Evolutionary conservation across 1,284 basidiomycete genomes (phyloP).

Genomic region (Veloporphyrellus conicus): DNA sequence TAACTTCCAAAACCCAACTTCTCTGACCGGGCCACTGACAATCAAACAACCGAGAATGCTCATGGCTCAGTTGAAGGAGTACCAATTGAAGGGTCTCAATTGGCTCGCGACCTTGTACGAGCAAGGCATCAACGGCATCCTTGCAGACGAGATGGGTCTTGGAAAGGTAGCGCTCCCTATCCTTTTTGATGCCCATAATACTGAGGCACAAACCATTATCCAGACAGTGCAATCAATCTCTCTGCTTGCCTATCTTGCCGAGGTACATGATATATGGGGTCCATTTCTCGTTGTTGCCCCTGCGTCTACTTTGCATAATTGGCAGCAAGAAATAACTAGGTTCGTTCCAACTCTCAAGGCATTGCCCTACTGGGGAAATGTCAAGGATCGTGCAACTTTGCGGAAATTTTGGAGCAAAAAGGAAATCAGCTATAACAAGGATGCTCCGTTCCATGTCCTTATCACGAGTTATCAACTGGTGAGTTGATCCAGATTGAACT

Average conservation of each 20-base stretch:
- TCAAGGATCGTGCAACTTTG: constrained; percentile 92
- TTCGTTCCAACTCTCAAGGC: constrained; percentile 95
- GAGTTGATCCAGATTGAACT: constrained; percentile 24
- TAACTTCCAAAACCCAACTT: constrained; percentile 98
- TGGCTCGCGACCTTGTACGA: constrained; percentile 99
- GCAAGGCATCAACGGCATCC: constrained; percentile 97
- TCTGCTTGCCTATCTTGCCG: constrained; percentile 92
- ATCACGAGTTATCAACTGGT: constrained; percentile 98
- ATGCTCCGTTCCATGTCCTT: constrained; percentile 94
- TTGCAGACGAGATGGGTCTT: constrained; percentile 98
- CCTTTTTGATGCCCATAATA: neutral
- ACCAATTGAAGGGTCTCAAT: constrained; percentile 96
- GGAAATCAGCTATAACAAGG: constrained; percentile 91
- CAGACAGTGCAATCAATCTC: constrained; percentile 99
- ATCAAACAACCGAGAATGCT: constrained; percentile 95
- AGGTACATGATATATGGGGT: constrained; percentile 98
- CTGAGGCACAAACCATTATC: constrained; percentile 3
- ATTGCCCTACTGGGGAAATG: constrained; percentile 97
- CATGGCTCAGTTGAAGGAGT: constrained; percentile 96
- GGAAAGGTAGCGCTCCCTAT: constrained; percentile 62
- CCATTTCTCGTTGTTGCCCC: constrained; percentile 99
- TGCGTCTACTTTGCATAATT: constrained; percentile 96
- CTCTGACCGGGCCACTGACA: constrained; percentile 81
- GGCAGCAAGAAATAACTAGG: constrained; percentile 97
- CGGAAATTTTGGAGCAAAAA: constrained; percentile 99